Conservation (phyloP, 2,329 filamentous ascomycete genomes). For the Botryotinia globosa region DNA sequence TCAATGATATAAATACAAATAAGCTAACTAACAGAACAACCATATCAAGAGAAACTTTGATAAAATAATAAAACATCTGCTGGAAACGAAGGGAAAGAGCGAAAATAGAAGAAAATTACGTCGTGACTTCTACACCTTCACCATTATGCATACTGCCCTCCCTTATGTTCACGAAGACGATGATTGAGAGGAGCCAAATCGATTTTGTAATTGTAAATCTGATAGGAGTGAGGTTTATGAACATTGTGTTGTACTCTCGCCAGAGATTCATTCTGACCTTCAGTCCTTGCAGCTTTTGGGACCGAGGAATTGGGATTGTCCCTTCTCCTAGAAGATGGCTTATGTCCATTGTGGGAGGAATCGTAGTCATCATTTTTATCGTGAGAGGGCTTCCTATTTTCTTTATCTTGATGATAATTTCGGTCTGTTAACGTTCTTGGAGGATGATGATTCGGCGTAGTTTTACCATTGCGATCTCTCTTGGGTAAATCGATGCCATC, state of each 20-base stretch:
- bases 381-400: neutral
- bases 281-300: too few relatives aligned
- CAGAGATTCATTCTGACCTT: neutral
- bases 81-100: neutral
- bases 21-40: neutral
- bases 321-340: too few relatives aligned
- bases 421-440: too few relatives aligned
- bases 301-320: neutral
- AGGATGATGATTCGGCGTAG: too few relatives aligned
- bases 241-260: too few relatives aligned
- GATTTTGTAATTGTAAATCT: neutral
- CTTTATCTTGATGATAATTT: too few relatives aligned
- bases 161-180: neutral
- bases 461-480: neutral
- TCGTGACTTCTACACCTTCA: neutral
- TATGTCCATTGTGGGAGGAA: neutral
- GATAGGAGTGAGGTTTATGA: neutral
- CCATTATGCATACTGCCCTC: too few relatives aligned
- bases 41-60: neutral
- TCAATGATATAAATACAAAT: neutral
- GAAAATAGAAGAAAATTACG: neutral
- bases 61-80: neutral
- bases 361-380: fast-evolving
- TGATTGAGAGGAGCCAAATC: neutral
- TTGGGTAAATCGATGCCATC: too few relatives aligned